Evolutionary conservation across 805 yeast genomes (phyloP), one percentile per base, ranked within the genome.

Genomic region (Candida endomychidarum): DNA sequence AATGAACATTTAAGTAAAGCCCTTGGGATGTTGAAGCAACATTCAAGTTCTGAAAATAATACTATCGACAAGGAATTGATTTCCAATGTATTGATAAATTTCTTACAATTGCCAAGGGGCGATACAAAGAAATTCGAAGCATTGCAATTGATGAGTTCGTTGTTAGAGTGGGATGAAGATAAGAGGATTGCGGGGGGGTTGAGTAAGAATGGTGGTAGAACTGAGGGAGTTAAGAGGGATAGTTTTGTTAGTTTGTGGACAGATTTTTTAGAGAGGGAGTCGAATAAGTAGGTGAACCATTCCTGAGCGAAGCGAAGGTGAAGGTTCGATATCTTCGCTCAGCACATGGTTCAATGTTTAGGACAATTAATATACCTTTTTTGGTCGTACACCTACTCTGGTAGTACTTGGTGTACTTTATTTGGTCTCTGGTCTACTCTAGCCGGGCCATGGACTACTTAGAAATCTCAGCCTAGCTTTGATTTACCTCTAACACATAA

Each of bases 1-100:
- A 93, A 93, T 58, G 99, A 93, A 57, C 98, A 93, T 63, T 66
- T 93, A 40, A 89, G 96, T n/a, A 91, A 93, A 54, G 95, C 98
- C 1, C 65, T 91, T 46, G 79, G 87, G 18, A 71, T 91, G 74
- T 75, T 93, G 43, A 87, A 89, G 52, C 82, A 82, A 55, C 85
- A 83, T 38, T 78, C 86, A 28, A 79, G 80, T 26, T 55, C 53
- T 22, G 41, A 54, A 15, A 78, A 88, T 6, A 86, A 82, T 36
- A 75, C 83, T 7, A 88, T 91, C 1, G 98, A 91, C 59, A 83
- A 84, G 56, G 96, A 90, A 58, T 75, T 93, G 45, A 80, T 93
- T 4, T 83, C 96, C 2, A 93, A 93, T 58, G 70, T 93, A 45
- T 67, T 93, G 37, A 75, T 93, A 12, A 86, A 93, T 40, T 93